These are phyloP conservation scores for Amorphotheca resinae DNA, from an alignment of 495 filamentous ascomycete species.

Conservation along the genomic window DNA sequence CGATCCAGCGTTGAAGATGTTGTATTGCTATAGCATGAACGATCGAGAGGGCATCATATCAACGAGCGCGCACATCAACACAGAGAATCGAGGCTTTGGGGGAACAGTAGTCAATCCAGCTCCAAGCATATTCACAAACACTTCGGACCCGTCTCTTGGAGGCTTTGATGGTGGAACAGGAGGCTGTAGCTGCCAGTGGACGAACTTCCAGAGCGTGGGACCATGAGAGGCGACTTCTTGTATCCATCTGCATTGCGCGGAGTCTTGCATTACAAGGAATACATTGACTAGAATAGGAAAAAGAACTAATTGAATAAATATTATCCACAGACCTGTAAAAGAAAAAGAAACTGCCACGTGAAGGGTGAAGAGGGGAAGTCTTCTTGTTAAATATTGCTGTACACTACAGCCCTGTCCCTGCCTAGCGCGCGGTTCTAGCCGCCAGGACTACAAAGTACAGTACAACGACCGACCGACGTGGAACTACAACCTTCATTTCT, in stretches of 20 bases:
- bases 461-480: too few species aligned
- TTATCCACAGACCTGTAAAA: neutral
- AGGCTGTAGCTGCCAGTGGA: slow-evolving; percentile 64
- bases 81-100: slow-evolving; percentile 46
- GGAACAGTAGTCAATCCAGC: slow-evolving; percentile 50
- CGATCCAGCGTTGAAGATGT: slow-evolving; percentile 43
- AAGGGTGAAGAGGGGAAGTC: too few species aligned
- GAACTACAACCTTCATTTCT: too few species aligned
- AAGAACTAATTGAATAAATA: neutral
- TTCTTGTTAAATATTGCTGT: too few species aligned
- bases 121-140: slow-evolving; percentile 32
- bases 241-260: neutral
- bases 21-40: slow-evolving; percentile 59
- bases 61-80: slow-evolving; percentile 38
- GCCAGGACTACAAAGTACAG: neutral
- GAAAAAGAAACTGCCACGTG: too few species aligned
- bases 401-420: too few species aligned
- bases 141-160: slow-evolving; percentile 30
- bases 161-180: slow-evolving; percentile 60
- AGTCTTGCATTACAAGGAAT: neutral
- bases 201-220: slow-evolving; percentile 39
- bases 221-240: neutral
- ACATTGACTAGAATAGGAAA: neutral
- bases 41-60: slow-evolving; percentile 36
- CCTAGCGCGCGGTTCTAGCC: neutral